Percentiles rank a stretch among this genome's conserved stretches.
Conservation (phyloP, 2,329 filamentous ascomycete species). For the Bipolaris sorokiniana region DNA sequence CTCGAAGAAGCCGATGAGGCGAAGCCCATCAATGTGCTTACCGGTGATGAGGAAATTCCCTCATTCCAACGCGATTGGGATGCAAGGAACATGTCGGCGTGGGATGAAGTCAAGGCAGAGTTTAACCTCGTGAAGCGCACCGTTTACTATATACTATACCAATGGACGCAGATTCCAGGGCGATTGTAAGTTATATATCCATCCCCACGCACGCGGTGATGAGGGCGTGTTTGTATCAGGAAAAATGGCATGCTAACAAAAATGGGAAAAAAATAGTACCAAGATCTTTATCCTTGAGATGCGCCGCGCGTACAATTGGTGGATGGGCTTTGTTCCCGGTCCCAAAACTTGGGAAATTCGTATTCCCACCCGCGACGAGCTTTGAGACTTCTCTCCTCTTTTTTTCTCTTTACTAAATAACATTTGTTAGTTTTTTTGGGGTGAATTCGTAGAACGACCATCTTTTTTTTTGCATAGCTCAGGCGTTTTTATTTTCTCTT, state of each 20-base stretch:
- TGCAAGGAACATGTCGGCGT: slow-evolving; percentile 53
- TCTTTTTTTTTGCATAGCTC: background rate
- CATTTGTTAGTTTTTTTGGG: background rate
- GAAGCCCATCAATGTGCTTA: slow-evolving; percentile 8
- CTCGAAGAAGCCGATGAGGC: slow-evolving; percentile 29
- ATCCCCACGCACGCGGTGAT: background rate
- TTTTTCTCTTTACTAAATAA: background rate
- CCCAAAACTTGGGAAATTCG: slow-evolving; percentile 63
- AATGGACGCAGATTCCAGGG: slow-evolving; percentile 73
- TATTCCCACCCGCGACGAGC: slow-evolving; percentile 37
- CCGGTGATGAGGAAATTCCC: slow-evolving; percentile 49
- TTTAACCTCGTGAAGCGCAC: slow-evolving; percentile 66
- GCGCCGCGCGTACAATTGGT: slow-evolving; percentile 64
- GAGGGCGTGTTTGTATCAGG: background rate
- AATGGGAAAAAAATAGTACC: slow-evolving; percentile 47
- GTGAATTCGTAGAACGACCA: background rate
- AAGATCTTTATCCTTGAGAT: slow-evolving; percentile 62
- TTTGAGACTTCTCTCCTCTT: slow-evolving; percentile 21
- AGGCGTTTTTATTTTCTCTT: background rate
- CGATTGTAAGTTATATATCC: slow-evolving; percentile 65
- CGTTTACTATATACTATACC: slow-evolving; percentile 68
- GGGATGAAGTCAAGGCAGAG: slow-evolving; percentile 69
- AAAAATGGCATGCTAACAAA: slow-evolving; percentile 11
- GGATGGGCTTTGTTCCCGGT: slow-evolving; percentile 66
- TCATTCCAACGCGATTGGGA: slow-evolving; percentile 53